Evolutionary conservation across 2,329 filamentous ascomycete species (phyloP).

Genomic region (Trichophaea hybrida): DNA sequence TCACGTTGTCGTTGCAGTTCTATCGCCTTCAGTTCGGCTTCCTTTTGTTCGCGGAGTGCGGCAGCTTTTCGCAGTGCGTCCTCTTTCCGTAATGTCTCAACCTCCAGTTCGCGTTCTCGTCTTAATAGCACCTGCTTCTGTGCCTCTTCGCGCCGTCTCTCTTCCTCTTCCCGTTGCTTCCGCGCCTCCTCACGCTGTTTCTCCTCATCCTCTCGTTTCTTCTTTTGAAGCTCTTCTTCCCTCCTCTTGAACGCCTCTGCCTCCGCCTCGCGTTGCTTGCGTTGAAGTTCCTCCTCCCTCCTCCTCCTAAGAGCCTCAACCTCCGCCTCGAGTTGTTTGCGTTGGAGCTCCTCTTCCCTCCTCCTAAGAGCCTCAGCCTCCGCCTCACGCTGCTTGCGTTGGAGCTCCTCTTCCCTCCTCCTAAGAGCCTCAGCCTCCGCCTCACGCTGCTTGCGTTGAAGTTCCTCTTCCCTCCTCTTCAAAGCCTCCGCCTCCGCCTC

Average conservation of each 20-base stretch:
- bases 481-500: conserved; percentile 44
- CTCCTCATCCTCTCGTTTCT: conserved; percentile 43
- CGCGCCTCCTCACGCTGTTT: conserved; percentile 32
- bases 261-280: background rate
- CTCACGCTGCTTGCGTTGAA: conserved; percentile 54
- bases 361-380: conserved; percentile 34
- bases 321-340: conserved; percentile 47
- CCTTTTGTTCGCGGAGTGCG: background rate
- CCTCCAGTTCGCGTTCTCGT: conserved; percentile 6
- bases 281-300: conserved; percentile 47
- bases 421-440: conserved; percentile 39
- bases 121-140: background rate
- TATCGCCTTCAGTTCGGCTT: background rate
- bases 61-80: conserved; percentile 1
- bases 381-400: conserved; percentile 46
- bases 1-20: background rate
- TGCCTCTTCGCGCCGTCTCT: background rate
- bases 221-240: conserved; percentile 26
- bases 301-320: conserved; percentile 27
- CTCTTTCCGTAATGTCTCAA: background rate
- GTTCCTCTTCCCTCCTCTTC: conserved; percentile 48
- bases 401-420: conserved; percentile 51
- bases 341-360: conserved; percentile 47
- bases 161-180: background rate
- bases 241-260: background rate